Base-by-base conservation (phyloP, 192 early-diverging fungal species). In the Coemansia sp. region DNA sequence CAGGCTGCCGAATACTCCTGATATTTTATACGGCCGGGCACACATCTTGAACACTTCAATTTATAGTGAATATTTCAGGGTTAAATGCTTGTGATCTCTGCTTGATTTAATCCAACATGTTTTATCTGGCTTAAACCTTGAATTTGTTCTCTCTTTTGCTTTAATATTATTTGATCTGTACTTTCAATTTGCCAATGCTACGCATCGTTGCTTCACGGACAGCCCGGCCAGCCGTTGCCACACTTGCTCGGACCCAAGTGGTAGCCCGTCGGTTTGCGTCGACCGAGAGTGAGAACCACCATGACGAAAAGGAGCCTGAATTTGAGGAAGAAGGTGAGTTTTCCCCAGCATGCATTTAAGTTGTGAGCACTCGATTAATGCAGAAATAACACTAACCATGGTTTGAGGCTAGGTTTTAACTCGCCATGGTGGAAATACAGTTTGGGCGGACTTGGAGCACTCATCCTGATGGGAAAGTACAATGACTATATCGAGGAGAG, bases 351-450 rank as follows among this genome's bases (percentile, higher is more conserved):
- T 45, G 43, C 32, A 32, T 32, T 7, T 6, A 32, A 32, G 32
- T 1, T 32, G 32, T 7, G 6, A 32, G 32, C 32, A 32, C 32
- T 6, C 32, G 5, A 6, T 7, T 7, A 32, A 32, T 32, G 32
- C 32, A 7, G 32, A 32, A 32, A 32, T 32, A 7, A 6, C 32
- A 32, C 32, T 32, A 32, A n/a, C 49, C 22, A 50, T 2, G 17
- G 17, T 3, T 53, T n/a, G 9, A 25, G 24, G 4, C 4, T 67
- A 73, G 71, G 64, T 12, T 79, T 79, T 39, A 63, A 41, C 54
- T 74, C 71, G 53, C 76, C 76, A 11, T 4, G 69, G 53, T 79
- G 76, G 76, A 79, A 79, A 62, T 79, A 79, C 61, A 38, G 60
- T 6, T 45, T 80, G 11, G 72, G 71, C 10, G 65, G 58, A 2